Percentiles rank a stretch among this genome's conserved stretches.
Evolutionary conservation across 164 flowering plant genomes (phyloP).

Genomic region (grape (Vitis vinifera)): ASM3070453v1 NC_081814.1:22458501-22459000

Average conservation of each 20-base stretch:
- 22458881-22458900: slow-evolving; percentile 75
- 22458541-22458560: slow-evolving; percentile 62
- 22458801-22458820: slow-evolving; percentile 65
- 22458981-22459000: slow-evolving; percentile 72
- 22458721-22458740: slow-evolving; percentile 27
- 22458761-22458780: slow-evolving; percentile 65
- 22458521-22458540: slow-evolving; percentile 40
- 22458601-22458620: slow-evolving; percentile 29
- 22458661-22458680: slow-evolving; percentile 80
- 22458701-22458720: slow-evolving; percentile 52
- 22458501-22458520: slow-evolving; percentile 15
- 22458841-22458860: slow-evolving; percentile 64
- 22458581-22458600: slow-evolving; percentile 43
- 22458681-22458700: slow-evolving; percentile 69
- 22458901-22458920: slow-evolving; percentile 73
- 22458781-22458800: slow-evolving; percentile 54
- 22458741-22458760: slow-evolving; percentile 40
- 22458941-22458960: slow-evolving; percentile 73
- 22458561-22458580: slow-evolving; percentile 44
- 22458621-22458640: slow-evolving; percentile 44
- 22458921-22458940: slow-evolving; percentile 71
- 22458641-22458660: slow-evolving; percentile 71
- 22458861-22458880: slow-evolving; percentile 57
- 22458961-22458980: slow-evolving; percentile 68
- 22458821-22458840: slow-evolving; percentile 47